Percentiles rank a stretch among this genome's conserved stretches.
Evolutionary conservation across 2,329 filamentous ascomycete species (phyloP).

Genomic region (Pseudogymnoascus sp.): DNA sequence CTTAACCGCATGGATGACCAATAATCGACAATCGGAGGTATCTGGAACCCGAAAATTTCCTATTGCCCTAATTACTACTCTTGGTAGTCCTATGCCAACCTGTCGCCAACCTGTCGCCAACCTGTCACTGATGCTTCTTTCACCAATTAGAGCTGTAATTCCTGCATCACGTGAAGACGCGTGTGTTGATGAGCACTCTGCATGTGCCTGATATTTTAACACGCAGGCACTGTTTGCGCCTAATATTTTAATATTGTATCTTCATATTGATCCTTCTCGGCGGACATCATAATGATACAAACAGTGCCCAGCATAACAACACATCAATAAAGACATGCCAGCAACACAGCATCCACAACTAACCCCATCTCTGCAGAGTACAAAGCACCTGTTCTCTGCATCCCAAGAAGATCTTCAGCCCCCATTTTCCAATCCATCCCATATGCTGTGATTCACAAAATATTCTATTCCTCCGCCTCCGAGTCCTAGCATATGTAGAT

Average conservation of each 20-base stretch:
- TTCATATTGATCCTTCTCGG: not conserved
- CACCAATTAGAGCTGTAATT: no score
- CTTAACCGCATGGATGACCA: not conserved
- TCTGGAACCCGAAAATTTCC: not conserved
- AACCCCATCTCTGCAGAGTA: no score
- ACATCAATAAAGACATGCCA: not conserved
- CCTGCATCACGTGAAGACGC: not conserved
- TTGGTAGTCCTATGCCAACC: not conserved
- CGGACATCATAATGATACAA: not conserved
- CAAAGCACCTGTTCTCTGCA: not conserved
- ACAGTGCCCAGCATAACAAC: not conserved
- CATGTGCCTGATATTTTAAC: not conserved
- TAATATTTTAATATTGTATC: no score
- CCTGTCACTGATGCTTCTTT: not conserved
- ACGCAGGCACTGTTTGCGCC: no score
- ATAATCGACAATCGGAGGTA: not conserved
- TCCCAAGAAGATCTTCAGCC: not conserved
- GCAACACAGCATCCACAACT: not conserved
- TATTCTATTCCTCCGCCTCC: not conserved
- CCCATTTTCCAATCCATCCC: not conserved
- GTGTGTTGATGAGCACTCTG: not conserved
- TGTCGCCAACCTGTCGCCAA: not conserved
- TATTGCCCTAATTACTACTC: no score
- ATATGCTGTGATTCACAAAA: not conserved
- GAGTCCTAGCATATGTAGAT: not conserved